phyloP scores from a whole-genome alignment of 768 basidiomycete genomes.

The Fibroporia radiculosa region DNA sequence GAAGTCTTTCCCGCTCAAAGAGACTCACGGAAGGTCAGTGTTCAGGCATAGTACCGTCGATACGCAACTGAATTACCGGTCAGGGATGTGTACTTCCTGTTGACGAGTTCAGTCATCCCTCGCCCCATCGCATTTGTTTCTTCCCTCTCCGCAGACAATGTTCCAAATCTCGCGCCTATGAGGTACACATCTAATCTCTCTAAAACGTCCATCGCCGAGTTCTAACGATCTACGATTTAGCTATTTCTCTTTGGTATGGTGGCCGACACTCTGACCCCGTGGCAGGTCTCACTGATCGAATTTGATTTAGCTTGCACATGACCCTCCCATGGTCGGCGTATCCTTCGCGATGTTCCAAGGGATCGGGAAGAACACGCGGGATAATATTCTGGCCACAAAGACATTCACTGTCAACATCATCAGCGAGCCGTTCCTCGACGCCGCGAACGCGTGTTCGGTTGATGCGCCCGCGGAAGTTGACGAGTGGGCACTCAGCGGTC shows the following conservation, averaged over 20 bases:
- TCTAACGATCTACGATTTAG: slow-evolving; percentile 19
- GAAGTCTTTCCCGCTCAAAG: slow-evolving; percentile 29
- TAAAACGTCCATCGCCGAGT: slow-evolving; percentile 7
- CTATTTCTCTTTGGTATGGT: slow-evolving; percentile 55
- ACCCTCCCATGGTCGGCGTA: slow-evolving; percentile 39
- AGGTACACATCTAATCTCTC: slow-evolving; percentile 42
- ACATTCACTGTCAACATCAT: slow-evolving; percentile 53
- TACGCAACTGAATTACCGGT: not conserved
- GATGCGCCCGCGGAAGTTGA: slow-evolving; percentile 29
- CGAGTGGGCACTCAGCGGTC: slow-evolving; percentile 36
- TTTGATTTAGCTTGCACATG: slow-evolving; percentile 24
- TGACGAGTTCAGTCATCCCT: slow-evolving; percentile 33
- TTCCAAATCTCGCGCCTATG: slow-evolving; percentile 40
- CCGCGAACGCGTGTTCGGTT: slow-evolving; percentile 31
- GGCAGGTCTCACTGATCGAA: not conserved
- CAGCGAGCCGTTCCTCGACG: slow-evolving; percentile 39
- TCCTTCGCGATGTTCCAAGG: slow-evolving; percentile 25
- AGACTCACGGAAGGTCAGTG: slow-evolving; percentile 4
- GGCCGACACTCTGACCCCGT: not conserved
- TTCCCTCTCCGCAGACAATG: slow-evolving; percentile 24
- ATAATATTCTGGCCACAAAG: slow-evolving; percentile 39
- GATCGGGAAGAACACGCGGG: slow-evolving; percentile 33
- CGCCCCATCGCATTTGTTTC: slow-evolving; percentile 40
- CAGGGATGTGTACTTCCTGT: slow-evolving; percentile 34
- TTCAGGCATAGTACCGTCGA: slow-evolving; percentile 1